Base-by-base conservation (phyloP, 1,139 yeast species). In the Candida sojae region DNA sequence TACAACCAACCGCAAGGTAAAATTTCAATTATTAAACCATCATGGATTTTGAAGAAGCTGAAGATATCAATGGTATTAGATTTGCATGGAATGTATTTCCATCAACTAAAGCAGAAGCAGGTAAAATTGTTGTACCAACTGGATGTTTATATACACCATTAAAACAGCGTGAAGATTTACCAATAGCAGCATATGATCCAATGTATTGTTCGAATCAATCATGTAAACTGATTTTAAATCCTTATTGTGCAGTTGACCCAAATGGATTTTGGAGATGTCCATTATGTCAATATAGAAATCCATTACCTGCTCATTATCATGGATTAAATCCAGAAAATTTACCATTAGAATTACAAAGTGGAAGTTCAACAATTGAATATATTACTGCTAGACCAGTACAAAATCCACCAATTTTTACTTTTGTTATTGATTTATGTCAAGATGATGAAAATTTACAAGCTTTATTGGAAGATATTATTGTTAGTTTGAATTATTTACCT, bases 61-160 rank as follows among this genome's bases (percentile, higher is more conserved):
- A 75, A 61, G 80, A 76, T 53, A 67, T 73, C 57, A 75, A 76
- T 62, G 80, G 81, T 40, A 68, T 76, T 48, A 74, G 81, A 56
- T 73, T 75, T 53, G 73, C 80, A 32, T 76, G 81, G 81, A 76
- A 76, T 60, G 69, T 76, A 34, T 73, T 75, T 52, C 99, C 99
- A 32, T 85, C 90, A 45, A 88, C 97, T 47, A 86, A 91, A 61
- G 82, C 84, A 45, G 99, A 93, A 69, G 96, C 97, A 17, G 84
- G 85, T 58, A 88, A 95, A 58, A 87, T 92, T 60, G 96, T 93
- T 25, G 95, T 93, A 36, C 99, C 99, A 13, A 86, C 95, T 32
- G 96, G 98, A 37, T 88, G 97, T 51, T 73, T 93, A 55, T 93
- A 92, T 74, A 91, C 98, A 12, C 99, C 99, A 11, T 79, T 95